Percentiles rank a stretch among this genome's conserved stretches.
These are phyloP conservation scores for Trifolium fragiferum DNA, from an alignment of 306 rosid genomes.

Conservation along the genomic window DNA sequence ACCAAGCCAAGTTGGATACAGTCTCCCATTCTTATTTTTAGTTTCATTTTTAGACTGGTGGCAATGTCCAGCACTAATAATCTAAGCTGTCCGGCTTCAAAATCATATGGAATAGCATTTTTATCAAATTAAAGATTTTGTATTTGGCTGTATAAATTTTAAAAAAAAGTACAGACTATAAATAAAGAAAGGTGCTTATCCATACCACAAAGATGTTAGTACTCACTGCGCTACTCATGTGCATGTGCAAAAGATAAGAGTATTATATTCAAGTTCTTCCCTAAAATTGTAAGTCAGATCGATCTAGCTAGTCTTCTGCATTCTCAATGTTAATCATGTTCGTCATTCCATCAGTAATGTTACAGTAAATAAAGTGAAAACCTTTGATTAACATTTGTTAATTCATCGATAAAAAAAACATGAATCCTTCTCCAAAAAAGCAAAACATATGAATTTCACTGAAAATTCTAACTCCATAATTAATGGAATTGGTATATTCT, in stretches of 20 bases:
- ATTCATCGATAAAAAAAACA: neutral
- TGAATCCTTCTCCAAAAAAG: neutral
- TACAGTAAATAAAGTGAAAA: neutral
- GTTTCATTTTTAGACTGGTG: neutral
- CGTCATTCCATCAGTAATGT: no score
- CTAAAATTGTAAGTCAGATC: no score
- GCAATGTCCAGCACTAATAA: neutral
- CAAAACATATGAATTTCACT: neutral
- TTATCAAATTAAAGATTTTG: neutral
- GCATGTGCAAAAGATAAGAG: neutral
- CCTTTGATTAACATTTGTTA: neutral
- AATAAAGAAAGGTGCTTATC: neutral
- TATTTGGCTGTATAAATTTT: neutral
- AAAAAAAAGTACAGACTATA: neutral
- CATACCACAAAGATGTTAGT: no score
- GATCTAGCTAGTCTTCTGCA: no score
- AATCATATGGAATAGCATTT: neutral
- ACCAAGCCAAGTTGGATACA: neutral
- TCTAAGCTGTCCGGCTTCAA: neutral
- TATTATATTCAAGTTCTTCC: no score
- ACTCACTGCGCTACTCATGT: neutral
- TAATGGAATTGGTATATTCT: neutral
- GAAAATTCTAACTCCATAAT: neutral
- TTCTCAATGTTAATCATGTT: no score
- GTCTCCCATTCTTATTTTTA: neutral